Conservation (phyloP, 2,329 filamentous ascomycete species). For the Elsinoe perseae region DNA sequence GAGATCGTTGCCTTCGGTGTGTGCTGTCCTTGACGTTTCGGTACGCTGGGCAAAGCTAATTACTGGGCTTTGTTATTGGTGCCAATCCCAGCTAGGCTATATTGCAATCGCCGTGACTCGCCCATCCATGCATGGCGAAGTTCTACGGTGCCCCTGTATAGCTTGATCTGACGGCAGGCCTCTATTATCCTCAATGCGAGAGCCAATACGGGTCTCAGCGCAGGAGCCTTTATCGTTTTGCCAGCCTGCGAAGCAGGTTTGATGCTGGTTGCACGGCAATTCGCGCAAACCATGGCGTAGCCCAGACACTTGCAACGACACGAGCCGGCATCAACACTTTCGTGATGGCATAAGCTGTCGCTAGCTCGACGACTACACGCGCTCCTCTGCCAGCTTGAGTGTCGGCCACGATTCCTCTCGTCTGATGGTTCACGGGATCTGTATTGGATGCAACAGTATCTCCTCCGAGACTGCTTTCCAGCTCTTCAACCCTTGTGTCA, state of each 20-base stretch:
- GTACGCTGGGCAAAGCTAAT: no score
- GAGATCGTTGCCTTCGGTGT: no score
- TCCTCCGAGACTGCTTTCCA: neutral
- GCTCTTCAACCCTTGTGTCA: neutral
- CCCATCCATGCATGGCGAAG: no score
- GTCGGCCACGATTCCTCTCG: neutral
- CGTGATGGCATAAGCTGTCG: constrained; percentile 82
- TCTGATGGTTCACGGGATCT: constrained; percentile 24
- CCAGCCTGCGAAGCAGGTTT: neutral
- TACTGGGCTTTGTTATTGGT: no score
- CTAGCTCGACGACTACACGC: constrained; percentile 58
- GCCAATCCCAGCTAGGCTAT: no score
- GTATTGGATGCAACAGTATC: constrained; percentile 30
- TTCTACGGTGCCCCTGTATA: no score
- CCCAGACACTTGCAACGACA: constrained; percentile 73
- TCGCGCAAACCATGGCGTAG: constrained; percentile 71
- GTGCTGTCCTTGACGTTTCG: no score
- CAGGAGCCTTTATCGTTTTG: neutral
- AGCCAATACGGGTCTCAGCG: no score
- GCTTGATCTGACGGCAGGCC: no score
- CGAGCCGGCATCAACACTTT: constrained; percentile 75
- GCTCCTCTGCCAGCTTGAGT: constrained; percentile 33
- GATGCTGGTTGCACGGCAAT: constrained; percentile 11
- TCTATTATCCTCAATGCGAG: no score
- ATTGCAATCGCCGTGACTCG: no score